Evolutionary conservation across 768 basidiomycete genomes (phyloP).

Genomic region (Porphyrellus cyaneotinctus): DNA sequence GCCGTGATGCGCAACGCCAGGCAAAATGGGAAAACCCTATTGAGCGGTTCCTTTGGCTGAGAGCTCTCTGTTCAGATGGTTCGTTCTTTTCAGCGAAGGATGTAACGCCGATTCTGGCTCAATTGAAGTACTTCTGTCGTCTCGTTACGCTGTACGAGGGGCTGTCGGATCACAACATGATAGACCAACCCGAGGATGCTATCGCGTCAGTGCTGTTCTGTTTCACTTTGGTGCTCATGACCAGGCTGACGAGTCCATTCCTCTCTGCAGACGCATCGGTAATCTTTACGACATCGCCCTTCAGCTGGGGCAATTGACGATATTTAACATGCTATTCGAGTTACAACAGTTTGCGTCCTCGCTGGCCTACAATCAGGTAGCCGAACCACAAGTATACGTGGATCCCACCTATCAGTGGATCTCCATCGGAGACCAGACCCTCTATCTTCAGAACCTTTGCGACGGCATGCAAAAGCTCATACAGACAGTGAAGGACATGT

Average conservation of each 20-base stretch:
- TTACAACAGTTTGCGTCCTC: background rate
- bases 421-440: background rate
- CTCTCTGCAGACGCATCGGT: background rate
- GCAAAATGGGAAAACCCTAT: background rate
- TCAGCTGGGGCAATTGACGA: background rate
- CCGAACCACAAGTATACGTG: background rate
- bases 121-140: background rate
- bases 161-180: background rate
- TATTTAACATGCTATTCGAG: conserved; percentile 4
- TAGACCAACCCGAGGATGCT: background rate
- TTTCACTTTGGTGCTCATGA: too few relatives aligned
- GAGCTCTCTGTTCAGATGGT: background rate
- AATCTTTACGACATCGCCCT: background rate
- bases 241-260: background rate
- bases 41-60: background rate
- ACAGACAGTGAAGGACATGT: background rate
- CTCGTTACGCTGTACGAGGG: background rate
- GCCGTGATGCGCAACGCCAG: background rate
- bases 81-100: background rate
- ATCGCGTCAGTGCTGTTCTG: background rate
- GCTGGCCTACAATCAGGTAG: background rate
- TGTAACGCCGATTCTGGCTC: background rate
- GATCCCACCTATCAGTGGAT: background rate
- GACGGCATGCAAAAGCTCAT: background rate
- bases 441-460: background rate